phyloP scores from a whole-genome alignment of 2,329 filamentous ascomycete genomes.

The Ramichloridium luteum region DNA sequence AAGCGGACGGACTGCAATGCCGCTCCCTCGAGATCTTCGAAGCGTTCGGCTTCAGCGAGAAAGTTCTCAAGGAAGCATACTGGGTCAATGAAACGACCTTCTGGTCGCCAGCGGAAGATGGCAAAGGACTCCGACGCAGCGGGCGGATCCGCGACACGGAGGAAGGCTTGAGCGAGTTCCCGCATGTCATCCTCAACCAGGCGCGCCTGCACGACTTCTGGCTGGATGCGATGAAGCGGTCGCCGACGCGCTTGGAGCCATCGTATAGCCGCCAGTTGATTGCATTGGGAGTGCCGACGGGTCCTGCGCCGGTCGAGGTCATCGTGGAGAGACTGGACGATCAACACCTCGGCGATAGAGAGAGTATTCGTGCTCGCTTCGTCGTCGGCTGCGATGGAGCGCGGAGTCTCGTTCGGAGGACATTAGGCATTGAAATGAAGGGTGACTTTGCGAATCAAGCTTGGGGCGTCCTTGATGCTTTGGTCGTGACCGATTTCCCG shows the following conservation, averaged over 20 bases:
- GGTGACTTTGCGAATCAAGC: slow-evolving; percentile 19
- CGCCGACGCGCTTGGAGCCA: slow-evolving; percentile 20
- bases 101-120: slow-evolving; percentile 49
- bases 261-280: slow-evolving; percentile 18
- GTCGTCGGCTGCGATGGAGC: slow-evolving; percentile 63
- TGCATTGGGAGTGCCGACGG: slow-evolving; percentile 15
- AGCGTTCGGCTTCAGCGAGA: slow-evolving; percentile 54
- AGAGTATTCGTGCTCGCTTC: slow-evolving; percentile 22
- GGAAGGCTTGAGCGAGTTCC: slow-evolving; percentile 49
- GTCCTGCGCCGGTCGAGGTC: slow-evolving; percentile 41
- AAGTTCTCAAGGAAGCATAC: slow-evolving; percentile 53
- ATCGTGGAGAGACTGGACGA: slow-evolving; percentile 28
- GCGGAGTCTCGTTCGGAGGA: slow-evolving; percentile 54
- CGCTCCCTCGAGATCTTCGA: slow-evolving; percentile 64
- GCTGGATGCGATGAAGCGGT: slow-evolving; percentile 24
- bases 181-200: slow-evolving; percentile 57
- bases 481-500: slow-evolving; percentile 27
- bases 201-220: slow-evolving; percentile 50
- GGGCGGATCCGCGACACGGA: slow-evolving; percentile 53
- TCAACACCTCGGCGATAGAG: slow-evolving; percentile 19
- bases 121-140: slow-evolving; percentile 41
- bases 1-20: slow-evolving; percentile 48
- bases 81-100: slow-evolving; percentile 52
- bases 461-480: slow-evolving; percentile 22
- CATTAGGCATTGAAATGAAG: slow-evolving; percentile 17